Evolutionary conservation across 495 filamentous ascomycete genomes (phyloP).

Genomic region (Neurospora tetrasperma): DNA sequence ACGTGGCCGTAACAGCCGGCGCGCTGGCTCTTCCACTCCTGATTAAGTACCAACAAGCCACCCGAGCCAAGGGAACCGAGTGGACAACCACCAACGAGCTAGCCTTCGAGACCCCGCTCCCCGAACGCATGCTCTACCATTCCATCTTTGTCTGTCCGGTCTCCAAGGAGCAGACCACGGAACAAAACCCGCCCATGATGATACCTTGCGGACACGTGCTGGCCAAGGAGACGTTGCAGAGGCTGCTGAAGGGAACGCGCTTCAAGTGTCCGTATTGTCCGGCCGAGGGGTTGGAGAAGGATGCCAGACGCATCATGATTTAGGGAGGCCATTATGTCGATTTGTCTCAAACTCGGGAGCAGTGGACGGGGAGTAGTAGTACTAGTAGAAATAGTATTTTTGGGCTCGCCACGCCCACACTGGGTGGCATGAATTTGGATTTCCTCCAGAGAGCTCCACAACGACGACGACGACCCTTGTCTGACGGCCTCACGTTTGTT

Average conservation of each 20-base stretch:
- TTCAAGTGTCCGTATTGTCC: conserved; percentile 99
- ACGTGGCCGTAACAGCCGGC: conserved; percentile 83
- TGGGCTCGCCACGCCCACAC: too few species aligned
- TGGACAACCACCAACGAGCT: conserved; percentile 91
- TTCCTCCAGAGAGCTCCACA: too few species aligned
- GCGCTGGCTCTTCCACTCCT: conserved; percentile 80
- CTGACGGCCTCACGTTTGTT: too few species aligned
- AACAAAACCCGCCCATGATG: conserved; percentile 92
- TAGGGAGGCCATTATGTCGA: conserved; percentile 17
- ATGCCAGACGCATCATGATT: conserved; percentile 62
- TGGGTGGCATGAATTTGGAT: too few species aligned
- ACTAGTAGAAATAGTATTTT: too few species aligned
- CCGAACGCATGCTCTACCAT: conserved; percentile 81
- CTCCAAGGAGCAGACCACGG: conserved; percentile 88
- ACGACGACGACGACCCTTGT: too few species aligned
- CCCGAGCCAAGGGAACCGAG: conserved; percentile 78
- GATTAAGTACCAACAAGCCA: conserved; percentile 70
- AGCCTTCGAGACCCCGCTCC: conserved; percentile 85
- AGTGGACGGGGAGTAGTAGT: neutral
- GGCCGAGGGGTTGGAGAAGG: conserved; percentile 61
- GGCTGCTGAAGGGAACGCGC: conserved; percentile 62
- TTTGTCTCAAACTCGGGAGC: neutral
- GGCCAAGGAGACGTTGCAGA: conserved; percentile 67
- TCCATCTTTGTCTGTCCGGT: conserved; percentile 97
- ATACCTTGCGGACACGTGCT: conserved; percentile 96